Base-by-base conservation (phyloP, 1,284 basidiomycete genomes). In the Boletus subluridellus region DNA sequence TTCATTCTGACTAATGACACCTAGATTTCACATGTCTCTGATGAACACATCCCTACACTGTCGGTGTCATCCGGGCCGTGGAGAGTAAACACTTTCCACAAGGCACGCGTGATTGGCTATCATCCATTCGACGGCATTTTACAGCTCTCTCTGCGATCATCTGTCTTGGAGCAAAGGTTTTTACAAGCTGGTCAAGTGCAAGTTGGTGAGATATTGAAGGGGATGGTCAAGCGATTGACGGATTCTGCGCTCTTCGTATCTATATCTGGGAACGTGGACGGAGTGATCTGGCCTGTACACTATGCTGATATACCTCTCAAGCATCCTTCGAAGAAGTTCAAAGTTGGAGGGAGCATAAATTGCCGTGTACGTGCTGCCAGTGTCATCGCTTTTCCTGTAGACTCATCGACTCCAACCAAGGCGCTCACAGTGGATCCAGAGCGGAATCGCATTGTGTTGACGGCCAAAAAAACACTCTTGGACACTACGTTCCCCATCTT, bases 251-350 rank as follows among this genome's bases (percentile, higher is more conserved):
- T 98, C 39, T 95, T 97, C 66, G 84, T 98, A 39, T 87, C 90
- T 30, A 80, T 98, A 52, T 86, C 89, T 15, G 93, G 91, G 9
- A 91, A 83, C 60, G 86, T 96, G 37, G 94, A 98, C 67, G 97
- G 92, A 41, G 89, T 98, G 34, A 84, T 98, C 34, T 98, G 94
- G 88, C 95, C 96, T 0, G 82, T 87, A 63, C 97, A 99, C 74
- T 99, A 94, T 73, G 93, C 97, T 35, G 95, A 98, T 71, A 95
- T 99, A 67, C 76, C 79, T 38, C 81, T 99, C 64, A 97, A 95
- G 70, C 91, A 97, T 69, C 95, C 95, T 28, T 86, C 93, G 63
- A 94, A 91, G 76, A 86, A 91, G 63, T 99, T 97, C 80, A 96
- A 94, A 72, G 78, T 83, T 15, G 95, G 94, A 34, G 80, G 83